Evolutionary conservation across 129 eudicot species (phyloP).

Genomic region (Sambucus nigra): DNA sequence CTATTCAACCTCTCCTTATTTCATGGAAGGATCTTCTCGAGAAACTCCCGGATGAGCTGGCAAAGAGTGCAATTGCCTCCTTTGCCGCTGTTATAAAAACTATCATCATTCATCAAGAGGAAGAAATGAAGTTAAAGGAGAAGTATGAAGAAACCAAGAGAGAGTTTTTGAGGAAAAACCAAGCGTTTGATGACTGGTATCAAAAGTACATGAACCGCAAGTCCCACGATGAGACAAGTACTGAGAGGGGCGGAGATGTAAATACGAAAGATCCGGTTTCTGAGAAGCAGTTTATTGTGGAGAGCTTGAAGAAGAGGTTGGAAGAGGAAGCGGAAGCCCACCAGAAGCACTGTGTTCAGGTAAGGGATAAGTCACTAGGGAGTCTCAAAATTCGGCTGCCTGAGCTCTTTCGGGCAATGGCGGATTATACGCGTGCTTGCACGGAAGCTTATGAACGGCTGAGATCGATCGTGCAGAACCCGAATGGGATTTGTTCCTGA

Average conservation of each 20-base stretch:
- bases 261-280: constrained; percentile 45
- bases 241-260: constrained; percentile 30
- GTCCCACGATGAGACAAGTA: constrained; percentile 38
- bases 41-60: constrained; percentile 90
- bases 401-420: constrained; percentile 78
- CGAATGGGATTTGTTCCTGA: constrained; percentile 20
- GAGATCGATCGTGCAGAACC: constrained; percentile 42
- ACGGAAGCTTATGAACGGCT: constrained; percentile 48
- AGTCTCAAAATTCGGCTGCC: constrained; percentile 71
- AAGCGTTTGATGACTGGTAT: constrained; percentile 81
- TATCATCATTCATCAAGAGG: constrained; percentile 69
- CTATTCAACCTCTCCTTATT: constrained; percentile 68
- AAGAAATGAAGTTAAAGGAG: constrained; percentile 86
- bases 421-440: constrained; percentile 67
- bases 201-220: constrained; percentile 56
- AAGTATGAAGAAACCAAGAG: constrained; percentile 75
- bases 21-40: constrained; percentile 80
- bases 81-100: constrained; percentile 76
- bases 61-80: constrained; percentile 67
- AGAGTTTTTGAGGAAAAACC: constrained; percentile 56
- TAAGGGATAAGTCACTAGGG: constrained; percentile 84
- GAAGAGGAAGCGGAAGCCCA: constrained; percentile 83
- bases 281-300: constrained; percentile 63
- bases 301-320: constrained; percentile 62
- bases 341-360: constrained; percentile 70